phyloP scores from a whole-genome alignment of 1,284 basidiomycete genomes.

The Coniophora puteana region DNA sequence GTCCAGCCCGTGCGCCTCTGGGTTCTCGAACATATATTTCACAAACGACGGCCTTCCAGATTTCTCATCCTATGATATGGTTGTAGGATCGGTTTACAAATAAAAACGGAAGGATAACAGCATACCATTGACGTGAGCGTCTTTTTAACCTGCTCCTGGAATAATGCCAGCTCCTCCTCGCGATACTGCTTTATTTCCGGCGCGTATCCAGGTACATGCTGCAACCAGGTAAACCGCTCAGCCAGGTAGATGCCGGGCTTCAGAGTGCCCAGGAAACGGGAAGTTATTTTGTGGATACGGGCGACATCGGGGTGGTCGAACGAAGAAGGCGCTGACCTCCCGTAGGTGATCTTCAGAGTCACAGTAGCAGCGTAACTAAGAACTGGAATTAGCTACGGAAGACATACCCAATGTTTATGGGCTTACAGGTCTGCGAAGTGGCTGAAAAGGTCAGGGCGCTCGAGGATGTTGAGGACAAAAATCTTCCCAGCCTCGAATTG shows the following conservation, averaged over 20 bases:
- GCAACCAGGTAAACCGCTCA: conserved; percentile 40
- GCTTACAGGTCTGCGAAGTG: conserved; percentile 47
- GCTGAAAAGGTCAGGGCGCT: conserved; percentile 44
- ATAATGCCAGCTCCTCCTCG: conserved; percentile 53
- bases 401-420: conserved; percentile 9
- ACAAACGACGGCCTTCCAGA: conserved; percentile 17
- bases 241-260: conserved; percentile 31
- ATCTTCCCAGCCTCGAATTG: conserved; percentile 44
- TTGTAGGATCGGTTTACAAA: too few relatives aligned
- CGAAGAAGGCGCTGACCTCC: conserved; percentile 31
- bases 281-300: conserved; percentile 25
- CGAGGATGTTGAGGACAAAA: conserved; percentile 49
- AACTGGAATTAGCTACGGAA: background rate
- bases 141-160: conserved; percentile 42
- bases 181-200: conserved; percentile 50
- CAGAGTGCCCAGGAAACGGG: background rate
- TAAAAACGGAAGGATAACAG: background rate
- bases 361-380: conserved; percentile 58
- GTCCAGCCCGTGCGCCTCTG: conserved; percentile 20
- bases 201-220: conserved; percentile 56
- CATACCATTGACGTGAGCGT: conserved; percentile 44
- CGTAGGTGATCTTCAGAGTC: conserved; percentile 62
- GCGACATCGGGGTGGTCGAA: conserved; percentile 7
- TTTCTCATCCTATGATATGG: background rate
- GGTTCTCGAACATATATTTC: conserved; percentile 26